A percentile compares a stretch with the other conserved stretches of the same genome.
phyloP scores from a whole-genome alignment of 2,329 filamentous ascomycete species.

The Penicillium crustosum region DNA sequence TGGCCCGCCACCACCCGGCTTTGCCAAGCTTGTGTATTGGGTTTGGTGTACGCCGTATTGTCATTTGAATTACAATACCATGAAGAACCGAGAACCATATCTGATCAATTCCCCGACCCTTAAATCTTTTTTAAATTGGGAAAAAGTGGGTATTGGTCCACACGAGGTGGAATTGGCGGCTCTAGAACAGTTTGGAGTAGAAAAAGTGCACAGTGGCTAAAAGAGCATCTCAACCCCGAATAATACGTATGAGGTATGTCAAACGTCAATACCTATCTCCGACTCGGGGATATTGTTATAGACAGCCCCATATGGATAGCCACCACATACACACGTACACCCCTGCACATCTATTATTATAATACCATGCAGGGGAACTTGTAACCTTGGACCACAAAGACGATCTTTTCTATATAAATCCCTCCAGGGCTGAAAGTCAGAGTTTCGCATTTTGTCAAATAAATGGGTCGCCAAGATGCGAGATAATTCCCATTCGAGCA shows the following conservation, averaged over 20 bases:
- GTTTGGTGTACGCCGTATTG: neutral
- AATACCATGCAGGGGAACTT: neutral
- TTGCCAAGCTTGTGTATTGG: neutral
- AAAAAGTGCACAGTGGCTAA: neutral
- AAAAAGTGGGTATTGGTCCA: neutral
- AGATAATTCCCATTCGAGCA: neutral
- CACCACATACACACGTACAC: neutral
- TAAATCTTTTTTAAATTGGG: neutral
- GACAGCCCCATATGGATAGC: neutral
- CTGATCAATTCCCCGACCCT: neutral
- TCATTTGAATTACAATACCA: neutral
- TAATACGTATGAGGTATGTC: neutral
- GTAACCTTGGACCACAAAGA: neutral
- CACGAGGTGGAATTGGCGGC: neutral
- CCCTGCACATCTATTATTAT: neutral
- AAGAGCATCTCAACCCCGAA: neutral
- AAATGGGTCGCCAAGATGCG: constrained; percentile 5
- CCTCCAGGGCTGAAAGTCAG: neutral
- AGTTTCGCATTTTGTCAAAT: neutral
- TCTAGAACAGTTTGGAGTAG: neutral
- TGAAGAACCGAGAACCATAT: neutral
- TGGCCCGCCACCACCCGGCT: neutral
- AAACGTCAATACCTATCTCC: neutral
- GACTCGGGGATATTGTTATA: neutral
- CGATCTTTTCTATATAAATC: neutral